phyloP scores from a whole-genome alignment of 2,329 filamentous ascomycete genomes.

The Sclerotinia sclerotiorum region DNA sequence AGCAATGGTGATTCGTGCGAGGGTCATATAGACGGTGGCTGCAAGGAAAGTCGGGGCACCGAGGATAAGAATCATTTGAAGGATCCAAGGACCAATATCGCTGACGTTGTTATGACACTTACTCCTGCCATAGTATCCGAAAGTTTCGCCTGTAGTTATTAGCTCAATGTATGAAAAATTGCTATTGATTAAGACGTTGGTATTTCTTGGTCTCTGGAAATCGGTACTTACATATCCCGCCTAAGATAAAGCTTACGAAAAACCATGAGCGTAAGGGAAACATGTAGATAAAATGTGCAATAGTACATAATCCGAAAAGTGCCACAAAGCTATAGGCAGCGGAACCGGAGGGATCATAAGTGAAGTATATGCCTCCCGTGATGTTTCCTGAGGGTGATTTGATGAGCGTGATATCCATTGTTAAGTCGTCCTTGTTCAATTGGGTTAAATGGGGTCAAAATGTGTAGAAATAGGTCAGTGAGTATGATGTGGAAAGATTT shows the following conservation, averaged over 20 bases:
- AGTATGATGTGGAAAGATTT: background rate
- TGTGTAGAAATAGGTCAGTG: background rate
- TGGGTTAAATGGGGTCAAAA: background rate
- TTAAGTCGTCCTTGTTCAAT: background rate
- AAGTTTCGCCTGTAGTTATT: slow-evolving; percentile 24
- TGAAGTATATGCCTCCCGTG: background rate
- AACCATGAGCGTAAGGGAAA: slow-evolving; percentile 27
- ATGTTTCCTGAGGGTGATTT: background rate
- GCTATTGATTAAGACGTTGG: background rate
- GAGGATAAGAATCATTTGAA: slow-evolving; percentile 46
- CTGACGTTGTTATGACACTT: slow-evolving; percentile 2
- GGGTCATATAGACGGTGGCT: slow-evolving; percentile 50
- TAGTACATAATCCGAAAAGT: slow-evolving; percentile 25
- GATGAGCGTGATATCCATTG: background rate
- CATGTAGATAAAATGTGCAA: slow-evolving; percentile 28
- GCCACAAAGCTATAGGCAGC: slow-evolving; percentile 29
- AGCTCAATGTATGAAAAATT: background rate
- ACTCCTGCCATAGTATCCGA: slow-evolving; percentile 26
- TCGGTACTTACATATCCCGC: slow-evolving; percentile 25
- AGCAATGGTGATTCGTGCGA: slow-evolving; percentile 44
- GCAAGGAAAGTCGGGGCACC: slow-evolving; percentile 47
- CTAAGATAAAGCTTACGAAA: slow-evolving; percentile 30
- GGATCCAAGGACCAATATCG: slow-evolving; percentile 40
- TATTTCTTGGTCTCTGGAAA: background rate
- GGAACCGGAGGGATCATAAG: slow-evolving; percentile 25